Evolutionary conservation across 2,329 filamentous ascomycete genomes (phyloP).

Genomic region (Hypoxylon sp.): DNA sequence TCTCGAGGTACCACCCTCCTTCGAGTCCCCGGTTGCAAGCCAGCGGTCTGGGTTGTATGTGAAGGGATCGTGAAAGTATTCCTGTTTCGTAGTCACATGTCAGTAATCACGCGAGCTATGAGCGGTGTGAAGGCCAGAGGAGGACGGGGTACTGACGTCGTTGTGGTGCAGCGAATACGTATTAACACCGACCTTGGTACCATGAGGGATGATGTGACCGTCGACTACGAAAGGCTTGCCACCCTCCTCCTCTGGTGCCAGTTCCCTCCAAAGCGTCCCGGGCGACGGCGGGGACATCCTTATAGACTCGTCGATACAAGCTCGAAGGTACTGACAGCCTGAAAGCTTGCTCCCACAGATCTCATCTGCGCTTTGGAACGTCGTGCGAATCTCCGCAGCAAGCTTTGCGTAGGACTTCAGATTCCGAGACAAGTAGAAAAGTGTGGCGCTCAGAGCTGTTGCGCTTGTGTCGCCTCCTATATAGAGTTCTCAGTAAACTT

Average conservation of each 20-base stretch:
- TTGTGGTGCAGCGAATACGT: slow-evolving; percentile 37
- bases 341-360: slow-evolving; percentile 25
- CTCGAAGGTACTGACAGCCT: slow-evolving; percentile 38
- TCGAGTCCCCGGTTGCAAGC: slow-evolving; percentile 14
- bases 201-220: slow-evolving; percentile 30
- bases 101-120: neutral
- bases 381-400: slow-evolving; percentile 35
- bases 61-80: slow-evolving; percentile 30
- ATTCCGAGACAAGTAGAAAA: slow-evolving; percentile 47
- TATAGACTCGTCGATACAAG: slow-evolving; percentile 43
- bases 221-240: slow-evolving; percentile 26
- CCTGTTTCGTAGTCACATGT: slow-evolving; percentile 4
- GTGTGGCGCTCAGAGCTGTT: slow-evolving; percentile 34
- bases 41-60: slow-evolving; percentile 30
- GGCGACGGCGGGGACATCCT: slow-evolving; percentile 38
- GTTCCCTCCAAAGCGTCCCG: slow-evolving; percentile 30
- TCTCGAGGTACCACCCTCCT: slow-evolving; percentile 38
- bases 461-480: slow-evolving; percentile 54
- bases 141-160: neutral
- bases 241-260: slow-evolving; percentile 10
- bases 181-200: slow-evolving; percentile 25
- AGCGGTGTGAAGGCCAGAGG: too few relatives aligned
- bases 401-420: slow-evolving; percentile 34
- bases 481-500: neutral
- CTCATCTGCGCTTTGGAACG: slow-evolving; percentile 26